Evolutionary conservation across 345 rosid genomes (phyloP), one percentile per base, ranked within the genome.

Genomic region (Corymbia maculata): DNA sequence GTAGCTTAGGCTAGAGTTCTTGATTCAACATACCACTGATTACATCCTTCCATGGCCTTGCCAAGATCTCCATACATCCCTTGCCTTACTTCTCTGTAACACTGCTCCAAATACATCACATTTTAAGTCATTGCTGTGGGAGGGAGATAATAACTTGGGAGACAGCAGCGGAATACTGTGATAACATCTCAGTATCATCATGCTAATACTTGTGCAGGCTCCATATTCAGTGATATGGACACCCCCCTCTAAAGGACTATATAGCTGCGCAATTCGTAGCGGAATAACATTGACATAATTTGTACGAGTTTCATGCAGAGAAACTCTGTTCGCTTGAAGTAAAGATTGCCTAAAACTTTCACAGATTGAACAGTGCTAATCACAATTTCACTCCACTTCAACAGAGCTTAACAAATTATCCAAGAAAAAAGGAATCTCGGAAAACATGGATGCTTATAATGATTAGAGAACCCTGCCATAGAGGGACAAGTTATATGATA

Each of bases 61-160:
- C 99, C 98, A 88, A 93, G 90, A 51, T 89, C 91, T 85, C 99
- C 98, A 90, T 95, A 95, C 95, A 89, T 92, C 88, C 98, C 99
- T 8, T 89, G 89, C 87, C 91, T 88, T 86, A 97, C 88, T 92
- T 95, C 99, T 91, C 30, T 95, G 84, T 95, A 97, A 92, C 94
- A 94, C 98, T 95, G 88, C 26, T 50, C 57, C 79, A 68, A 68
- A 42, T 50, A 70, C 26, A 85, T 9, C 30, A 59, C 68, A 50
- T 52, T 14, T 19, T 26, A 6, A 45, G 85, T 88, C 85, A 52
- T 53, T 49, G 88, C 61, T 51, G 11, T 52, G 52, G 88, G 3
- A 86, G 52, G n/a, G 21, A 55, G 87, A 55, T 24, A 49, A 44
- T 4, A 51, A 45, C 26, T n/a, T 11, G 13, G 45, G 36, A 44